A percentile compares a stretch with the other conserved stretches of the same genome.
Conservation (phyloP, 306 rosid genomes). For the Vigna angularis region DNA sequence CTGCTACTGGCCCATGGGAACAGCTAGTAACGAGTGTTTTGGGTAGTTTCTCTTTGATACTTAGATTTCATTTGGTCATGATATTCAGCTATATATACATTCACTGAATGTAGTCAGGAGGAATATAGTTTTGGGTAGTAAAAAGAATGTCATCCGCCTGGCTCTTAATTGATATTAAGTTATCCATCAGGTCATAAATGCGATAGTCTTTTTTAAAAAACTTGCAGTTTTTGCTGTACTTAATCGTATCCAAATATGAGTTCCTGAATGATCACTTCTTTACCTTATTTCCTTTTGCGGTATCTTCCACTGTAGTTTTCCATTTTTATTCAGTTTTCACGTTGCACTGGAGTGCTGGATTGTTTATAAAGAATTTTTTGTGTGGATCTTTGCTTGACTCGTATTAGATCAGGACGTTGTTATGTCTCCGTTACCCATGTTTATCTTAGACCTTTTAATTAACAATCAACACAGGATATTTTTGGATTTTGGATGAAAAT, state of each 20-base stretch:
- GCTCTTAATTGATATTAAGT: slow-evolving; percentile 2
- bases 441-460: background rate
- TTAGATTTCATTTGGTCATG: slow-evolving; percentile 2
- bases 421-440: background rate
- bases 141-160: background rate
- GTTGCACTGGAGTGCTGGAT: background rate
- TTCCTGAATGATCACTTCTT: background rate
- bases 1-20: background rate
- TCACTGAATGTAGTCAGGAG: no score
- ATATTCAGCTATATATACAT: background rate
- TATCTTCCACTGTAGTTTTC: background rate
- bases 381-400: background rate
- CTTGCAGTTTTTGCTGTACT: background rate
- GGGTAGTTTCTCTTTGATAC: slow-evolving; percentile 7
- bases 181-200: background rate
- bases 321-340: background rate
- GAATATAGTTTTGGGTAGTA: background rate
- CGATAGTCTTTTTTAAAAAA: background rate
- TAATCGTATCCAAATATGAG: background rate
- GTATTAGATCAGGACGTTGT: background rate
- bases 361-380: background rate
- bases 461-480: background rate
- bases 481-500: background rate
- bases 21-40: background rate
- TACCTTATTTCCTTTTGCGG: background rate